These are phyloP conservation scores for Linnemannia elongata DNA, from an alignment of 192 early-diverging fungal genomes.

Conservation along the genomic window DNA sequence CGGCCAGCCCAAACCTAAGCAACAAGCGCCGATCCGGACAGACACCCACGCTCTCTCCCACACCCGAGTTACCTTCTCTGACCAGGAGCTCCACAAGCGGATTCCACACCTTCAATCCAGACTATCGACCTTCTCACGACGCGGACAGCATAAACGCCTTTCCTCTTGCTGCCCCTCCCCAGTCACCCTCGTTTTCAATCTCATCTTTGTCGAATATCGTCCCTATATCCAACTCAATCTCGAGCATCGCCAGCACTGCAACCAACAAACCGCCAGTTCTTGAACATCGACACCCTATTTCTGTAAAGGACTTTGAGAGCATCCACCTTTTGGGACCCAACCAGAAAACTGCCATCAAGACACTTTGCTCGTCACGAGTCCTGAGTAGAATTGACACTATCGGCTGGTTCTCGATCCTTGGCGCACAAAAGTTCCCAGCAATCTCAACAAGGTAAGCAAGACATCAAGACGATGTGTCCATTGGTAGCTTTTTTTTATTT, in stretches of 20 bases:
- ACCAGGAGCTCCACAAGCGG: slow-evolving; percentile 4
- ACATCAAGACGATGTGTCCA: neutral
- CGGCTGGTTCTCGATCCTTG: slow-evolving; percentile 53
- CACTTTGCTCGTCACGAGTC: slow-evolving; percentile 43
- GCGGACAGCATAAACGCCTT: slow-evolving; percentile 11
- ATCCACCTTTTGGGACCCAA: slow-evolving; percentile 35
- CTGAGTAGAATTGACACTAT: slow-evolving; percentile 53
- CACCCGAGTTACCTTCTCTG: slow-evolving; percentile 33
- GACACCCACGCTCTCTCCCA: slow-evolving; percentile 21
- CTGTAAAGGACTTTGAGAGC: slow-evolving; percentile 45
- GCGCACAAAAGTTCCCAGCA: slow-evolving; percentile 55
- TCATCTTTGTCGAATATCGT: slow-evolving; percentile 45
- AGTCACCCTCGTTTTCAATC: slow-evolving; percentile 45
- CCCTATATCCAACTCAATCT: slow-evolving; percentile 38
- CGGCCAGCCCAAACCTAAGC: neutral
- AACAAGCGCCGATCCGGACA: slow-evolving; percentile 33
- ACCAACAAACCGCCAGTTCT: slow-evolving; percentile 35
- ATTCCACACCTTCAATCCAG: slow-evolving; percentile 36
- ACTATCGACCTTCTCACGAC: slow-evolving; percentile 20
- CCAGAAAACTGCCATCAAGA: slow-evolving; percentile 37
- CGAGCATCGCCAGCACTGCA: slow-evolving; percentile 26
- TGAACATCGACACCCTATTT: slow-evolving; percentile 38
- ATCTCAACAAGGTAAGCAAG: slow-evolving; percentile 46
- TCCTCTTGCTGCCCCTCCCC: slow-evolving; percentile 5
- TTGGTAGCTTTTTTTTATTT: neutral